phyloP scores from a whole-genome alignment of 208 protist genomes.

The Trypanosoma avium region DNA sequence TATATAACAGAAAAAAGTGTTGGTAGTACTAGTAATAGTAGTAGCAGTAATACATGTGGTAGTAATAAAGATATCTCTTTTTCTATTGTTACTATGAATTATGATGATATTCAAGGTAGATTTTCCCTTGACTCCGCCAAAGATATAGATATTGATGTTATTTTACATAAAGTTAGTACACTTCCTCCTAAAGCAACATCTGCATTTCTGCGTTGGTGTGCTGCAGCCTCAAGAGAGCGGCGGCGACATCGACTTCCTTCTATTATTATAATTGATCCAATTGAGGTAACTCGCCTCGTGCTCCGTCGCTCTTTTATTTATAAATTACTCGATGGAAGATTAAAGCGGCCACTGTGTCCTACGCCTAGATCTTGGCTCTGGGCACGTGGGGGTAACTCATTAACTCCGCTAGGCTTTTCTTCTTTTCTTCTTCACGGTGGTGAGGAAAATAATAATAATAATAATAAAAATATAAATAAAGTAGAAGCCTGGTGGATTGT shows the following conservation, averaged over 20 bases:
- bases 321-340: slow-evolving; percentile 39
- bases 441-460: background rate
- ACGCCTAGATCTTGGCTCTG: slow-evolving; percentile 70
- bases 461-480: slow-evolving; percentile 1
- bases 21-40: slow-evolving; percentile 8
- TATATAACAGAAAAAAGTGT: slow-evolving; percentile 37
- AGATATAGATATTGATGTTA: slow-evolving; percentile 46
- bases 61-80: slow-evolving; percentile 23
- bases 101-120: slow-evolving; percentile 33
- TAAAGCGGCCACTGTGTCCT: slow-evolving; percentile 26
- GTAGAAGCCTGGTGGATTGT: slow-evolving; percentile 65
- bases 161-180: slow-evolving; percentile 83
- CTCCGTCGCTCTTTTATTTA: slow-evolving; percentile 48
- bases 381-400: slow-evolving; percentile 9
- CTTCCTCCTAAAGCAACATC: slow-evolving; percentile 36
- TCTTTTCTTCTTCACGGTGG: slow-evolving; percentile 13
- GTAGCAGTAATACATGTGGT: background rate
- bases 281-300: slow-evolving; percentile 53
- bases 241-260: slow-evolving; percentile 15
- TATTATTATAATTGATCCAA: slow-evolving; percentile 62
- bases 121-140: slow-evolving; percentile 28
- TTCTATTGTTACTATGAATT: slow-evolving; percentile 58
- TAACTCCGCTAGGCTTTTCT: slow-evolving; percentile 21
- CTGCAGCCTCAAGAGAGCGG: slow-evolving; percentile 12
- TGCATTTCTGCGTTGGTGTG: slow-evolving; percentile 54